Evolutionary conservation across 2,329 filamentous ascomycete genomes (phyloP).

Genomic region (Penicillium sp.): DNA sequence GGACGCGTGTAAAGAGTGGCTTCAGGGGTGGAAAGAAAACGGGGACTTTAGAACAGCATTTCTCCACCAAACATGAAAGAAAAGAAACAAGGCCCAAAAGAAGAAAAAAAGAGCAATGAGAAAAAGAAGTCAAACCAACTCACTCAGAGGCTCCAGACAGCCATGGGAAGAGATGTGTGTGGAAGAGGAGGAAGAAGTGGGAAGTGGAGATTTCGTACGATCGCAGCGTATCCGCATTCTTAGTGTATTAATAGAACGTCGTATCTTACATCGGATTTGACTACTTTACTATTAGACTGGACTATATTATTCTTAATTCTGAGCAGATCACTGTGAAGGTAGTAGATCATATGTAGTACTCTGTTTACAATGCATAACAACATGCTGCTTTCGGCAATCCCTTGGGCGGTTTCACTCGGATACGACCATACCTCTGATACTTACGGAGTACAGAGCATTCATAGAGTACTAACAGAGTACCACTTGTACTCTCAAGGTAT

Average conservation of each 20-base stretch:
- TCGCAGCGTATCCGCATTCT: constrained; percentile 14
- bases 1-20: constrained; percentile 13
- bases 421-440: no score
- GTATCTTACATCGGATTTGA: no score
- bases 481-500: no score
- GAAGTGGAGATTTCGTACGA: constrained; percentile 27
- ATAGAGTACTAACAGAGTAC: no score
- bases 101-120: constrained; percentile 13
- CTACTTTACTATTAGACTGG: neutral
- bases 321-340: no score
- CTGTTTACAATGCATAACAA: neutral
- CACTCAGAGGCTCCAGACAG: constrained; percentile 19
- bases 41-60: neutral
- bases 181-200: constrained; percentile 26
- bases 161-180: constrained; percentile 25
- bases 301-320: neutral
- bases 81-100: constrained; percentile 7
- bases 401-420: neutral
- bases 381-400: constrained; percentile 6
- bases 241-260: constrained; percentile 11
- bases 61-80: neutral
- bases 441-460: no score
- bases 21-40: constrained; percentile 17
- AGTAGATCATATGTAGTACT: no score
- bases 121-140: constrained; percentile 8